Evolutionary conservation across 345 rosid genomes (phyloP), one percentile per base, ranked within the genome.

Genomic region (Populus ilicifolia): DNA sequence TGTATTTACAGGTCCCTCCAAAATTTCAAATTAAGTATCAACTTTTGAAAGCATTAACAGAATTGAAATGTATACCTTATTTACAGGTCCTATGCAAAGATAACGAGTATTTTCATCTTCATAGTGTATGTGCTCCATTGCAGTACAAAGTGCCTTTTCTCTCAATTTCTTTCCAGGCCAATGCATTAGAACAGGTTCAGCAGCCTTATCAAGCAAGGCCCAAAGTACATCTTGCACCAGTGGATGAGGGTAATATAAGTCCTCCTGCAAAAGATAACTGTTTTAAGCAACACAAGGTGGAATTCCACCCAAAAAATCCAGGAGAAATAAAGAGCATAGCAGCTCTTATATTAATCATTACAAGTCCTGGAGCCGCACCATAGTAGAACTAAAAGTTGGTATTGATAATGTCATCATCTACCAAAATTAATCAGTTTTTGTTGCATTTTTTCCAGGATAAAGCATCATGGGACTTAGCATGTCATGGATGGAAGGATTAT

Each of bases 51-150:
- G 64, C 29, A 67, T 29, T n/a, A 36, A 44, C 67, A 61, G 69
- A 36, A 1, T 80, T 85, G 72, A 52, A 72, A 78, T 70, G 74
- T 79, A 46, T 65, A 92, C 99, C 98, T 96, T 96, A 80, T 93
- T 92, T 77, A 93, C 98, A 17, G 98, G 99, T 29, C 99, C 98
- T n/a, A 93, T 91, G 92, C 99, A 96, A 79, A 93, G 82, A 71
- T 92, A 96, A 68, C 91, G 88, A 74, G 97, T 96, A 84, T 90
- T 93, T 84, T 93, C 97, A 80, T 93, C 99, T 83, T 96, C 99
- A 76, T 92, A 93, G 84, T 96, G 98, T 70, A 93, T 84, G 79
- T 93, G 98, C 85, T 92, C 89, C 25, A 96, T 83, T 59, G 83
- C 85, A 48, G 83, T 67, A 43, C 69, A 81, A 73, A 92, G 80